Conservation (phyloP, 495 filamentous ascomycete genomes). For the Hypoxylon trugodes region DNA sequence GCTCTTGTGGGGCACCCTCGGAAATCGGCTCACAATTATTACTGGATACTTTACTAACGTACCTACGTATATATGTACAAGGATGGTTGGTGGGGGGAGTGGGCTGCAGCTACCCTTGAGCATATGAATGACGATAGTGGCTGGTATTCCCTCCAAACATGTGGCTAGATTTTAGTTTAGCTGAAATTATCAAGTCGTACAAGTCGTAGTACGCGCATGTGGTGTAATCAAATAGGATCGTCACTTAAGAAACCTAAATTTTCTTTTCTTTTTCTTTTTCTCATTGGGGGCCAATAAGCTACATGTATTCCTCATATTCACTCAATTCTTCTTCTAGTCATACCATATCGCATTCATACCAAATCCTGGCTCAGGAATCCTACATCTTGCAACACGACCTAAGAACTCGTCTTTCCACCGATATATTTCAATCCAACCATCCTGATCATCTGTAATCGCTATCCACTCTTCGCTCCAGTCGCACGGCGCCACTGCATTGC, state of each 20-base stretch:
- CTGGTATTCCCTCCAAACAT: neutral
- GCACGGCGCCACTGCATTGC: conserved; percentile 81
- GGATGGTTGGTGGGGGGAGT: conserved; percentile 12
- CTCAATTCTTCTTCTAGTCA: conserved; percentile 58
- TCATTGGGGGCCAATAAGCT: too few species aligned
- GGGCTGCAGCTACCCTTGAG: conserved; percentile 25
- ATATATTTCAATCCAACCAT: conserved; percentile 87
- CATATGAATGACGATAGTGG: neutral
- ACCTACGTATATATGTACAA: neutral
- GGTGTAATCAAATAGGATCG: neutral
- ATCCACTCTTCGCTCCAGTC: conserved; percentile 86
- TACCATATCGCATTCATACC: conserved; percentile 94
- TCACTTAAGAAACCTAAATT: too few species aligned
- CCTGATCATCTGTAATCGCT: conserved; percentile 83
- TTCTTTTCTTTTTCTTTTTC: too few species aligned
- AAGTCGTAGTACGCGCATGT: neutral
- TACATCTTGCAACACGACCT: conserved; percentile 73
- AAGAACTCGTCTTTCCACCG: conserved; percentile 81
- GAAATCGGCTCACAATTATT: neutral
- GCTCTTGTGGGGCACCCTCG: conserved; percentile 24
- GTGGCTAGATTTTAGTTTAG: neutral
- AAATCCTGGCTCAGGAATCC: conserved; percentile 82
- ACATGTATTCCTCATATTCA: neutral
- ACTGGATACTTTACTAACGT: neutral
- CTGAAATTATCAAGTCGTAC: neutral